Evolutionary conservation across 2,329 filamentous ascomycete genomes (phyloP), one percentile per base, ranked within the genome.

Genomic region (Apiospora arundinis): DNA sequence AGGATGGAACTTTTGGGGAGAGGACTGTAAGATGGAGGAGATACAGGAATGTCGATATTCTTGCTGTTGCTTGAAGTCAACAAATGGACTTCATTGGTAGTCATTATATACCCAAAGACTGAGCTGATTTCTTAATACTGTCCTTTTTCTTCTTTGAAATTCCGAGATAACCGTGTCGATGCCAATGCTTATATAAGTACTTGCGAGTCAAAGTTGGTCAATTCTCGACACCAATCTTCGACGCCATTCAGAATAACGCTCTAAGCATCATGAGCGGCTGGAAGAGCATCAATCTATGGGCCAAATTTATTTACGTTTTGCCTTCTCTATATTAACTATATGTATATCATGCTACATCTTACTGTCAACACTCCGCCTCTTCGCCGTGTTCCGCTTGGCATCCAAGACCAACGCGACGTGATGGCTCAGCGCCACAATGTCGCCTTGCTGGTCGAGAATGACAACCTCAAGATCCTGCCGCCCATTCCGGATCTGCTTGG

Each of bases 381-480:
- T 70, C 21, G 76, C 77, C 69, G 71, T 68, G 46, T 80, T 80
- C 72, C 78, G 75, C n/a, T 75, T 75, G 4, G 75, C 73, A n/a
- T 77, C 73, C 25, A 80, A 12, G 0, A 80, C 72, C 70, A 80
- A 69, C 16, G 75, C 77, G 7, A 80, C 77, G 66, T 80, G 79
- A 65, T 80, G 77, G 63, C 79, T 80, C 7, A 80, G 68, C 25
- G 79, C 79, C 0, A 80, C 76, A 4, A 80, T 46, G 21, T 79
- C 77, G 14, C 74, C 76, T 5, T 48, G 52, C n/a, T 76, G 71
- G 46, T 80, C 77, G 4, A 77, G 69, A 14, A 80, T 73, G 25
- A 80, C 73, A 25, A 78, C 74, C 68, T 80, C 79, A 21, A 80
- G 74, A 16, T 80, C 79, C 32, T 71, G 74, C 46, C 76, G 69